Evolutionary conservation across 164 flowering plant species (phyloP).

Genomic region (Litsea cubeba): DNA sequence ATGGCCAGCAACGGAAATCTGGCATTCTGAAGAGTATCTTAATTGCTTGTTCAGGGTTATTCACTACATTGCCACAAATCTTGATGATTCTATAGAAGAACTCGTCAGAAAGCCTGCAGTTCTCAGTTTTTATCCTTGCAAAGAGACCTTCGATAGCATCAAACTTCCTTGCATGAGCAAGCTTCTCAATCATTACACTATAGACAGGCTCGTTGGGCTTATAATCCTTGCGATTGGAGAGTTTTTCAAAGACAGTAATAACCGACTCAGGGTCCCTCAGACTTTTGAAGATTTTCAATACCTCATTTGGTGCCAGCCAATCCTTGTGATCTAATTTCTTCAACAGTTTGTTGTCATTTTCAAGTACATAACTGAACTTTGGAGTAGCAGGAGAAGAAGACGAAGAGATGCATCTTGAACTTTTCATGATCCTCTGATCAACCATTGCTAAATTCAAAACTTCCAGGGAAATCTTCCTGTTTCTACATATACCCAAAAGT

Average conservation of each 20-base stretch:
- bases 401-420: neutral
- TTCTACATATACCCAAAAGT: neutral
- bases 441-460: neutral
- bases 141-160: slow-evolving; percentile 54
- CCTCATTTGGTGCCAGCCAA: slow-evolving; percentile 74
- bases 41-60: slow-evolving; percentile 42
- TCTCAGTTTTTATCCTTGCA: slow-evolving; percentile 37
- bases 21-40: slow-evolving; percentile 72
- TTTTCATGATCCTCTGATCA: slow-evolving; percentile 4
- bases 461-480: neutral
- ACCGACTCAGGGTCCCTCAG: slow-evolving; percentile 47
- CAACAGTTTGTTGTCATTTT: slow-evolving; percentile 1
- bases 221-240: slow-evolving; percentile 68
- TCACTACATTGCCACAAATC: slow-evolving; percentile 53
- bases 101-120: slow-evolving; percentile 57
- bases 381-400: slow-evolving; percentile 7
- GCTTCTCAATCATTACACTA: slow-evolving; percentile 42
- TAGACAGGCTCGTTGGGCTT: slow-evolving; percentile 72
- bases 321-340: slow-evolving; percentile 54
- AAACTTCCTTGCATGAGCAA: slow-evolving; percentile 47
- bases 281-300: slow-evolving; percentile 35
- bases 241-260: slow-evolving; percentile 30
- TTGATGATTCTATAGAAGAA: slow-evolving; percentile 64
- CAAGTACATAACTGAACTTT: neutral
- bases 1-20: slow-evolving; percentile 56